Evolutionary conservation across 73 alveolate species (phyloP), one percentile per base, ranked within the genome.

Genomic region (Paramecium biaurelia): DNA sequence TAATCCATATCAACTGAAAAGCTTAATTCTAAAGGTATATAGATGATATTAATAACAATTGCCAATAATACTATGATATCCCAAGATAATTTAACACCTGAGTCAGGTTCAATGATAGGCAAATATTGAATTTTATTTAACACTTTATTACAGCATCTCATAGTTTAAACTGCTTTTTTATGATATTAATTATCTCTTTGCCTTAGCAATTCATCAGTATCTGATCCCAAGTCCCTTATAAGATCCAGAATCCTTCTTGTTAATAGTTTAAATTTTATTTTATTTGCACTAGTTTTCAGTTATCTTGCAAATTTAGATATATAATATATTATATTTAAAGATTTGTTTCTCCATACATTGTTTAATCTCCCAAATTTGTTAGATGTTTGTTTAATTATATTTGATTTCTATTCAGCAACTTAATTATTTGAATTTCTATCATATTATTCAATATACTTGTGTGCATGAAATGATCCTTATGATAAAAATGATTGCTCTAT

Each of bases 31-130:
- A 79, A 24, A 12, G 90, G 90, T 42, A 79, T 47, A n/a, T 79
- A 79, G 8, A 79, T 15, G 12, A 79, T 41, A 43, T 47, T 79
- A 0, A 79, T 24, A 11, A 79, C 49, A 4, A 79, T 26, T 3
- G 90, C 90, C 18, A 79, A 23, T 47, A 79, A 21, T 43, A 79
- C 90, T 38, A 45, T 34, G 9, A 38, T 18, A 45, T 79, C 90
- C 90, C 90, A 79, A 12, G 32, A 7, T 20, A 79, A 34, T 45
- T 79, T 79, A 4, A 26, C 7, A 18, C 7, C 23, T 7, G 90
- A 79, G 47, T 79, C 90, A 14, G 90, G 90, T 12, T 79, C 90
- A 15, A 79, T 38, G 21, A 79, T 63, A 18, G 90, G 90, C 28
- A 63, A 30, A n/a, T 63, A 63, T 63, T 26, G 26, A 26, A 79